phyloP scores from a whole-genome alignment of 2,329 filamentous ascomycete species.

The Aplosporella prunicola region DNA sequence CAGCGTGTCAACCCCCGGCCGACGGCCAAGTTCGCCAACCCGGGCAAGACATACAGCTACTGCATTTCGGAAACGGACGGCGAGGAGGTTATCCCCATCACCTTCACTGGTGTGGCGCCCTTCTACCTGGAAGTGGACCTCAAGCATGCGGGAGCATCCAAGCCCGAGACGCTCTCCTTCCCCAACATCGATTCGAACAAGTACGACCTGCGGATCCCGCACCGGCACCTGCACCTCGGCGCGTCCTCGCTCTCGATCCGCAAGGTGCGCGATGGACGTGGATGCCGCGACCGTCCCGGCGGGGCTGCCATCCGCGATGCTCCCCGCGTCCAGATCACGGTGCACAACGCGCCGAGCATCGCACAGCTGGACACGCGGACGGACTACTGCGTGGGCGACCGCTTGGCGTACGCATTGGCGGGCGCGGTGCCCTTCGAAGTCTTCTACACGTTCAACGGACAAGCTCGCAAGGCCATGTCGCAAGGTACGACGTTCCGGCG shows the following conservation, averaged over 20 bases:
- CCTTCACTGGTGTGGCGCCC: slow-evolving; percentile 70
- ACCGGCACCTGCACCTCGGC: slow-evolving; percentile 76
- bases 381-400: slow-evolving; percentile 93
- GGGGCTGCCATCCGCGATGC: slow-evolving; percentile 39
- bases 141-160: slow-evolving; percentile 74
- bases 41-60: slow-evolving; percentile 90
- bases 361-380: slow-evolving; percentile 72
- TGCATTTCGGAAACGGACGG: slow-evolving; percentile 75
- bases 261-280: slow-evolving; percentile 76
- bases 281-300: slow-evolving; percentile 73
- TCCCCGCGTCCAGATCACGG: slow-evolving; percentile 77
- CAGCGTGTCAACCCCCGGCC: slow-evolving; percentile 82
- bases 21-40: slow-evolving; percentile 69
- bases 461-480: slow-evolving; percentile 67
- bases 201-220: slow-evolving; percentile 76
- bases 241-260: slow-evolving; percentile 81
- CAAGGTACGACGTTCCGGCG: slow-evolving; percentile 79
- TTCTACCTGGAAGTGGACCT: slow-evolving; percentile 90
- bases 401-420: slow-evolving; percentile 82
- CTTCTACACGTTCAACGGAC: slow-evolving; percentile 78
- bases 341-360: slow-evolving; percentile 88
- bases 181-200: slow-evolving; percentile 65
- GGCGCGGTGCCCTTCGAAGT: slow-evolving; percentile 90
- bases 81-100: slow-evolving; percentile 82
- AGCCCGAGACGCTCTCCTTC: slow-evolving; percentile 72